A percentile compares a stretch with the other conserved stretches of the same genome.
These are phyloP conservation scores for Colletotrichum cereale DNA, from an alignment of 2,329 filamentous ascomycete genomes.

Conservation along the genomic window DNA sequence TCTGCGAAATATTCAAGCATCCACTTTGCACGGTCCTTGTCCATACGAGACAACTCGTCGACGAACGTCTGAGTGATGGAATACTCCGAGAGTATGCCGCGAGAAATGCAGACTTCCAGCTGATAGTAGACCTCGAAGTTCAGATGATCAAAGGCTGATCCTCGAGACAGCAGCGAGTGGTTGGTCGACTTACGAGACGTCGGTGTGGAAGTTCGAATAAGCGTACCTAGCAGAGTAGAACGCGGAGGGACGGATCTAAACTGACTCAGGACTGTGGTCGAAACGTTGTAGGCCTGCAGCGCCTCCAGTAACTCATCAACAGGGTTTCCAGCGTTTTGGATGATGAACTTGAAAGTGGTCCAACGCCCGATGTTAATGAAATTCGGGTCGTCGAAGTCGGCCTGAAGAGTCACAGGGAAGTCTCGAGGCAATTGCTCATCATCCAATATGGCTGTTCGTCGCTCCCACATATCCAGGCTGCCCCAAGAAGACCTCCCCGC, in stretches of 20 bases:
- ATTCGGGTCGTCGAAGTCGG: conserved; percentile 48
- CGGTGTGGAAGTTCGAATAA: neutral
- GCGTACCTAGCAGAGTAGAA: conserved; percentile 16
- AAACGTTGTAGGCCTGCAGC: conserved; percentile 80
- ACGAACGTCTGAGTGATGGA: conserved; percentile 78
- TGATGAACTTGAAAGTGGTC: conserved; percentile 65
- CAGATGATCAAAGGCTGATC: conserved; percentile 51
- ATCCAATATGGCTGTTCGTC: conserved; percentile 61
- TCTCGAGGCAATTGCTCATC: conserved; percentile 49
- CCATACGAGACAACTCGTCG: conserved; percentile 63
- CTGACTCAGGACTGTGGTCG: conserved; percentile 54
- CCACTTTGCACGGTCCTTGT: conserved; percentile 66
- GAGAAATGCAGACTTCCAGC: conserved; percentile 92
- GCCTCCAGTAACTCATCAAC: conserved; percentile 62
- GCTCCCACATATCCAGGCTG: conserved; percentile 59
- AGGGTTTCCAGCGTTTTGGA: conserved; percentile 48
- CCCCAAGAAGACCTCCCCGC: conserved; percentile 50
- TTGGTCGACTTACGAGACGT: neutral
- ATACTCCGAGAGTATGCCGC: conserved; percentile 81
- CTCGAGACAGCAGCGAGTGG: neutral
- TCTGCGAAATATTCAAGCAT: conserved; percentile 82
- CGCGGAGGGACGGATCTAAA: conserved; percentile 55
- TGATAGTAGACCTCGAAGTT: conserved; percentile 86
- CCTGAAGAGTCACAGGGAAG: conserved; percentile 55
- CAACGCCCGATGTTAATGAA: conserved; percentile 68